phyloP scores from a whole-genome alignment of 2,329 filamentous ascomycete species.

The Pleomassaria siparia region DNA sequence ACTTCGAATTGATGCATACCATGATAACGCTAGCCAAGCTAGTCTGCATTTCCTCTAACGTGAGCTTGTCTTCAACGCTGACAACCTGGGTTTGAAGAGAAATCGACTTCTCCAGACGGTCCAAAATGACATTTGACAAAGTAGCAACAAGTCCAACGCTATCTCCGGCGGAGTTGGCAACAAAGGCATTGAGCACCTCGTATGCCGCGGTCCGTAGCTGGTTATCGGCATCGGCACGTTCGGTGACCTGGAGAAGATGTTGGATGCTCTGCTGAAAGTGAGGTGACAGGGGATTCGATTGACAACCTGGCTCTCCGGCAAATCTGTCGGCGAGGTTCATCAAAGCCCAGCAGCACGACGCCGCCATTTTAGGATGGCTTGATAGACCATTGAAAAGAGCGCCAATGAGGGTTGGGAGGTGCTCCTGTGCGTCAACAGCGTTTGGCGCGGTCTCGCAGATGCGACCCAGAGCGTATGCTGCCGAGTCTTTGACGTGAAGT shows the following conservation, averaged over 20 bases:
- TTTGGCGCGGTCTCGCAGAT: slow-evolving; percentile 93
- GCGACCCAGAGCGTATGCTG: slow-evolving; percentile 91
- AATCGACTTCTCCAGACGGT: slow-evolving; percentile 87
- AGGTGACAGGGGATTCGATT: slow-evolving; percentile 79
- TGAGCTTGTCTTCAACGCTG: slow-evolving; percentile 94
- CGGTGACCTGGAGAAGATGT: slow-evolving; percentile 82
- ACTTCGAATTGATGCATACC: slow-evolving; percentile 34
- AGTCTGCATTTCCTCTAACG: slow-evolving; percentile 96
- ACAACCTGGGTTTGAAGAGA: slow-evolving; percentile 90
- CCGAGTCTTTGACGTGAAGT: slow-evolving; percentile 91
- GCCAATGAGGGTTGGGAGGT: slow-evolving; percentile 81
- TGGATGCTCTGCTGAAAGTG: slow-evolving; percentile 93
- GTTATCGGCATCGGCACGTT: slow-evolving; percentile 78
- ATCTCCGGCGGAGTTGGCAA: slow-evolving; percentile 85
- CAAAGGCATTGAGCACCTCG: slow-evolving; percentile 93
- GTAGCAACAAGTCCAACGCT: slow-evolving; percentile 78
- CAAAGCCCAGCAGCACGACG: slow-evolving; percentile 97
- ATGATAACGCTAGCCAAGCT: slow-evolving; percentile 89
- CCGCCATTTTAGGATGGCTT: slow-evolving; percentile 93
- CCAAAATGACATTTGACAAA: slow-evolving; percentile 84
- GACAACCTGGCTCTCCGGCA: slow-evolving; percentile 77
- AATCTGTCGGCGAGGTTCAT: slow-evolving; percentile 99
- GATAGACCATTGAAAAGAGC: slow-evolving; percentile 88
- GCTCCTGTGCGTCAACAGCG: slow-evolving; percentile 80
- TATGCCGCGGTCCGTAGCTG: slow-evolving; percentile 93